Evolutionary conservation across 129 eudicot genomes (phyloP), one percentile per base, ranked within the genome.

Genomic region (Flaveria brownii): DNA sequence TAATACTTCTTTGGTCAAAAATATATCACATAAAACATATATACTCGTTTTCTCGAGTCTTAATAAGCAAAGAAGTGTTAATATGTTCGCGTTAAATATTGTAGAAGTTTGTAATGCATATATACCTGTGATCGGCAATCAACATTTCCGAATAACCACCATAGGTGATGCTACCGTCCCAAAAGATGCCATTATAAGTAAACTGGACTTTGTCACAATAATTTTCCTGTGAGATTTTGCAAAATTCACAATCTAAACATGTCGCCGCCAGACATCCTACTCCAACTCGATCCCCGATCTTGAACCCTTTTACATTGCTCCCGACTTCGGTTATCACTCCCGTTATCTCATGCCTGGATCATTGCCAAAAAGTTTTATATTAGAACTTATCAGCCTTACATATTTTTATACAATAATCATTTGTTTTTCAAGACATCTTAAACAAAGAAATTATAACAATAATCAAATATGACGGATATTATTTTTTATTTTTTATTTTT

Each of bases 131-230:
- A 73, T 94, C 97, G 1, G 94, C 86, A 7, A 95, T 95, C 4
- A 89, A 63, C 87, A 87, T 83, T 55, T 84, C 79, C 9, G 99
- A 95, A 82, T 91, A 95, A 80, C 99, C 99, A 6, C 99, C 99
- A 39, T 91, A 89, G 41, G 99, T 95, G 77, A 95, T 89, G 83
- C 89, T 89, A 7, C 99, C 97, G 57, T 95, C 99, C 97, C 97
- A 91, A 79, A 91, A 91, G 26, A 95, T 78, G 57, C 96, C 97
- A 65, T 91, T 95, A 73, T 84, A 89, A 1, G 90, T 86, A 16
- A 86, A 74, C 75, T 91, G 94, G 1, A 89, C 26, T 16, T 91
- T 70, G 49, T 87, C 96, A 56, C 99, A 95, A 22, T 91, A 95
- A 20, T 91, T 95, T 66, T 95, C 97, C 50, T 84, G 79, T 0